Evolutionary conservation across 768 basidiomycete genomes (phyloP).

Genomic region (Filobasidium wieringae): DNA sequence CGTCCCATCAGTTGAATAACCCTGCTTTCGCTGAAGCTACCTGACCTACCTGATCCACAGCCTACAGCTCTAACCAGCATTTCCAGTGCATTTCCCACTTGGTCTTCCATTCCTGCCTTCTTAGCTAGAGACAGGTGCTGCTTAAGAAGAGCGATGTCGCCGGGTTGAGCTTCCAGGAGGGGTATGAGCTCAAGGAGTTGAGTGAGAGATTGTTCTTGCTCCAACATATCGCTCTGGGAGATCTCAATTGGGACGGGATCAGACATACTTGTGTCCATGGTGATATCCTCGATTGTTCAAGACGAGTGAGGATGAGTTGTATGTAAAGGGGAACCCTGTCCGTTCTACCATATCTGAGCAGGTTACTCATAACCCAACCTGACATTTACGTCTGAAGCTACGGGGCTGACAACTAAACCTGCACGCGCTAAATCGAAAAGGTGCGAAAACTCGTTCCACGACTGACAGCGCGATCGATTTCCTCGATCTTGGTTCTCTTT

Average conservation of each 20-base stretch:
- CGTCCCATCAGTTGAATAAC: background rate
- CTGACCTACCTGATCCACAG: background rate
- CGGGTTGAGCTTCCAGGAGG: background rate
- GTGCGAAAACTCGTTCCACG: no score
- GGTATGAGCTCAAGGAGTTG: constrained; percentile 1
- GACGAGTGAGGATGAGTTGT: no score
- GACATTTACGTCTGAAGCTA: no score
- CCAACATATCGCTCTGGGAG: background rate
- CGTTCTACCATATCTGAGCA: no score
- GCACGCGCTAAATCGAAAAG: no score
- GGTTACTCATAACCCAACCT: no score
- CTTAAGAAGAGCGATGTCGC: constrained; percentile 7
- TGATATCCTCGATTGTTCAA: no score
- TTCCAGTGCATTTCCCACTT: constrained; percentile 6
- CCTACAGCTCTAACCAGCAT: constrained; percentile 2
- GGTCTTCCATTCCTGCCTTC: constrained; percentile 5
- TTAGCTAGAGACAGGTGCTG: background rate
- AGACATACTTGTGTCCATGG: no score
- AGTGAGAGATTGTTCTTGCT: constrained; percentile 3
- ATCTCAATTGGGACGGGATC: background rate
- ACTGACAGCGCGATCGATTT: no score
- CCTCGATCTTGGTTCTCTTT: background rate
- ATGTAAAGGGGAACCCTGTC: no score
- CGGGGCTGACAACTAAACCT: no score
- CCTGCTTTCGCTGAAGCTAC: background rate